Conservation (phyloP, 2,329 filamentous ascomycete genomes). For the Pseudogymnoascus sp. region DNA sequence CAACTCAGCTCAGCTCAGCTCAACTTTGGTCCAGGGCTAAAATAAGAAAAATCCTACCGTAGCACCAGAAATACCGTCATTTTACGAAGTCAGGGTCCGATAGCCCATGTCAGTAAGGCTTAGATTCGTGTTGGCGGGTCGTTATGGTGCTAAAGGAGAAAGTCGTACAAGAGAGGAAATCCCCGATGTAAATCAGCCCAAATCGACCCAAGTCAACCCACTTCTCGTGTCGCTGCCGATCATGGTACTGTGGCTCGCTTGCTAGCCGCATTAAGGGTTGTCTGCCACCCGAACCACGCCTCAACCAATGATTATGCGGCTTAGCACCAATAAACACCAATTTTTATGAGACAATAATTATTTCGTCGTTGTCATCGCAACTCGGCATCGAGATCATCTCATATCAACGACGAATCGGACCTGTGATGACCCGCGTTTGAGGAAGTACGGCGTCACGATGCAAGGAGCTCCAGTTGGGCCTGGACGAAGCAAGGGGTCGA, state of each 20-base stretch:
- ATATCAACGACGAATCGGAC: not conserved
- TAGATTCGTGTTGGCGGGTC: conserved; percentile 4
- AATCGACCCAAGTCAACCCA: not conserved
- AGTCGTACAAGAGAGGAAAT: not conserved
- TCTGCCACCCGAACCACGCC: not conserved
- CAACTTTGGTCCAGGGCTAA: not conserved
- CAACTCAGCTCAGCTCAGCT: not conserved
- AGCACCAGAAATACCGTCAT: conserved; percentile 3
- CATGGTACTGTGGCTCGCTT: not conserved
- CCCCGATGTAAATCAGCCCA: not conserved
- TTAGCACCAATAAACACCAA: not conserved
- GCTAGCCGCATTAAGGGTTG: conserved; percentile 1
- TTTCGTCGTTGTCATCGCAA: not conserved
- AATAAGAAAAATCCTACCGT: not conserved
- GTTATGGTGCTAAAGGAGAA: not conserved
- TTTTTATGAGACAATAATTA: not conserved
- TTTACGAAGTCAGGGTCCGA: conserved; percentile 5
- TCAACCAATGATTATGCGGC: not conserved
- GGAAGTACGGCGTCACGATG: too few relatives aligned
- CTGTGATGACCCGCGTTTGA: not conserved
- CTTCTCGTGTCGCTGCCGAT: conserved; percentile 1
- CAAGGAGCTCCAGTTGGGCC: not conserved
- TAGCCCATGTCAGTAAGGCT: not conserved
- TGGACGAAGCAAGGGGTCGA: not conserved
- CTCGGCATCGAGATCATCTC: not conserved